phyloP scores from a whole-genome alignment of 306 rosid genomes.

The Acacia melanoxylon region DNA sequence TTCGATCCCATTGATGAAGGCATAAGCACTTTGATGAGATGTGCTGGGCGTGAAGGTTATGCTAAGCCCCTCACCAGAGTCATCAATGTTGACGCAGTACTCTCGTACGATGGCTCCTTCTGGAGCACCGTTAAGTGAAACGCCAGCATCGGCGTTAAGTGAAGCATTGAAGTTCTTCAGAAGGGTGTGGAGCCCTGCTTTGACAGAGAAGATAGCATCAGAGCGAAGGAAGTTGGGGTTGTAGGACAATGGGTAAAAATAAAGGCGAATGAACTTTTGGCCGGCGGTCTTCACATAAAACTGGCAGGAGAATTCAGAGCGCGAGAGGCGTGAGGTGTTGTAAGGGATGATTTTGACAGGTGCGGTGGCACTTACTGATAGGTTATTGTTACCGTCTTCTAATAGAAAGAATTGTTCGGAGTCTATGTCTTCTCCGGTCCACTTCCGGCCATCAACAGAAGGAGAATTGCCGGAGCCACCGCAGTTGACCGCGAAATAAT shows the following conservation, averaged over 20 bases:
- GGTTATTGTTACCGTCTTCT: not conserved
- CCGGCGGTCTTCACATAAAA: not conserved
- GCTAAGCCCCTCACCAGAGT: slow-evolving; percentile 20
- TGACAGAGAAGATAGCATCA: slow-evolving; percentile 39
- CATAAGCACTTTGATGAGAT: not conserved
- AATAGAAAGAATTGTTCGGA: not conserved
- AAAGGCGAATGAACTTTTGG: not conserved
- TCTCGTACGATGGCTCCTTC: not conserved
- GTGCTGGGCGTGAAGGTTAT: slow-evolving; percentile 17
- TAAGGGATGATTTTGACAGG: not conserved
- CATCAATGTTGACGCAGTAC: slow-evolving; percentile 17
- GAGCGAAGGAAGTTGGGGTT: not conserved
- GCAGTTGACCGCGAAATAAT: not conserved
- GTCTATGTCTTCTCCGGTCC: not conserved
- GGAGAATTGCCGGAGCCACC: not conserved
- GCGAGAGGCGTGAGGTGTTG: not conserved
- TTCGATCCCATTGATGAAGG: not conserved
- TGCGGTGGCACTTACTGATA: too few relatives aligned
- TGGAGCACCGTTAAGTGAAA: not conserved
- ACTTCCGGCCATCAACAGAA: not conserved
- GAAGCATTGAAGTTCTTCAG: slow-evolving; percentile 20
- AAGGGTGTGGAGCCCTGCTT: not conserved
- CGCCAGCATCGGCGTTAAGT: not conserved
- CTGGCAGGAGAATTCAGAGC: not conserved
- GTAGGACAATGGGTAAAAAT: not conserved